Conservation (phyloP, 2,329 filamentous ascomycete species). For the Phialophora verrucosa region DNA sequence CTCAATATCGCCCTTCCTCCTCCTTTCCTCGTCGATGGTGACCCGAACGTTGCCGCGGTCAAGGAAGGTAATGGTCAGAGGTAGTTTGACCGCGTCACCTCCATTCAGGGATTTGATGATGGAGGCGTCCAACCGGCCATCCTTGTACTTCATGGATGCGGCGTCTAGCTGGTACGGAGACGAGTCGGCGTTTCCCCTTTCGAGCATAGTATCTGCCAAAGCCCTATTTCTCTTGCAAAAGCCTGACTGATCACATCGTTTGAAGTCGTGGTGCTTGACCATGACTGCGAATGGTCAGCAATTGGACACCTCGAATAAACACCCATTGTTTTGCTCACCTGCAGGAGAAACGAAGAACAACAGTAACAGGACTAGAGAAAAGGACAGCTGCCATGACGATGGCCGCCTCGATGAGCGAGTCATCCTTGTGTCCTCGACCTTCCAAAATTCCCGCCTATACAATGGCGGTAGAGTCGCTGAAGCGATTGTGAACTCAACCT, state of each 20-base stretch:
- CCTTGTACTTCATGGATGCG: constrained; percentile 73
- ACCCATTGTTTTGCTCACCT: constrained; percentile 57
- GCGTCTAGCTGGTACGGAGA: constrained; percentile 80
- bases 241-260: constrained; percentile 91
- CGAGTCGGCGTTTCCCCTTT: constrained; percentile 70
- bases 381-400: constrained; percentile 55
- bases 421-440: constrained; percentile 22
- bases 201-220: constrained; percentile 77
- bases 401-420: constrained; percentile 35
- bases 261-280: constrained; percentile 97
- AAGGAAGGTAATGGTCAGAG: constrained; percentile 84
- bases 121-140: constrained; percentile 78
- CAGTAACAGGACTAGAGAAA: constrained; percentile 63
- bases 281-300: constrained; percentile 60
- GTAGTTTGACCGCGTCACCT: constrained; percentile 75
- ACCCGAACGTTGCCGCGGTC: constrained; percentile 87
- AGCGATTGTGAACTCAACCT: neutral
- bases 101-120: constrained; percentile 79
- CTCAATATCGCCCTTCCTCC: constrained; percentile 85
- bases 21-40: constrained; percentile 87
- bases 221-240: constrained; percentile 96
- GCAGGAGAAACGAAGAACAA: constrained; percentile 67
- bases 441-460: neutral
- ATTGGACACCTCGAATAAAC: neutral
- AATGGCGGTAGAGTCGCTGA: neutral